Base-by-base conservation (phyloP, 2,329 filamentous ascomycete genomes). In the Endocalyx cinctus region DNA sequence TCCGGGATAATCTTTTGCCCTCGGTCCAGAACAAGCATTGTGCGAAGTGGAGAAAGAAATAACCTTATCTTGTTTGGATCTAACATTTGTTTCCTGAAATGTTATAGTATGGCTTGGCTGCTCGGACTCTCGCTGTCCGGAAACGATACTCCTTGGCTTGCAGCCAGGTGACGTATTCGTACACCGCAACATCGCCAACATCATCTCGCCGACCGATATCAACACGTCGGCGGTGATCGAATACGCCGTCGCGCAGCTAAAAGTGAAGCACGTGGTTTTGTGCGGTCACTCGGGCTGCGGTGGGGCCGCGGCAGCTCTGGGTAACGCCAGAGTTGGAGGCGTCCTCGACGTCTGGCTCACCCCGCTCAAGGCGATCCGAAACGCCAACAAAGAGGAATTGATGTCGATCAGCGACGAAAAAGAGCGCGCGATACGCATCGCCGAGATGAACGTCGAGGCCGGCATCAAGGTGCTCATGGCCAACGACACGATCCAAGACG, bases 141-240 rank as follows among this genome's bases (percentile, higher is more conserved):
- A 92, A 62, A 90, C 85, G 5, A 87, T 81, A 30, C 74, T 94
- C 52, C 74, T 89, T 17, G 81, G 83, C 51, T 72, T 87, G 38
- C 73, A 86, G 52, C 85, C 87, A 4, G 87, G 87, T 38, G 86
- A 94, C 50, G 80, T 94, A 47, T 94, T 94, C 59, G 83, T 87
- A 33, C 87, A 94, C 69, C 84, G 87, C 57, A 94, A 94, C 68
- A 89, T 94, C 58, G 87, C 85, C 61, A 94, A 94, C 66, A 77
- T 90, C 52, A 65, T 94, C 43, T 78, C 79, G 37, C 67, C 79
- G 14, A 79, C 78, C 49, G 87, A 94, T 58, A 74, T 90, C 58
- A 86, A 78, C 64, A 79, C 80, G 20, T 72, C 78, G 10, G 76
- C 79, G 35, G 86, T 90, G 28, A 81, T 94, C 54, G 82, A 90